Evolutionary conservation across 1,139 yeast species (phyloP).

Genomic region (Ashbya aceris): DNA sequence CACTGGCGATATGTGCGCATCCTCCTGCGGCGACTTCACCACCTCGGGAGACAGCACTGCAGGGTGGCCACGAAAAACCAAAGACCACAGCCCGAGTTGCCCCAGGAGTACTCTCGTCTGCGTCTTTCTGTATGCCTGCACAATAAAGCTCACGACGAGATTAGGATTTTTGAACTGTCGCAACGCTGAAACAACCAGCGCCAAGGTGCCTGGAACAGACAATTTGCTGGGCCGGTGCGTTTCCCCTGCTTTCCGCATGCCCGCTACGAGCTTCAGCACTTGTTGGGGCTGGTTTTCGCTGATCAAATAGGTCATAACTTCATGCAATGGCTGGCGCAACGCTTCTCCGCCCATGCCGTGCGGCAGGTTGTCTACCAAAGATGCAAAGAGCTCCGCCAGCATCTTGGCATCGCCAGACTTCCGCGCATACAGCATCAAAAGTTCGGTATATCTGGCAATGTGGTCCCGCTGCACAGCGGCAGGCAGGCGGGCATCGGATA

Average conservation of each 20-base stretch:
- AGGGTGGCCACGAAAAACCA: slow-evolving; percentile 7
- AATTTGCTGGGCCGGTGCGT: slow-evolving; percentile 13
- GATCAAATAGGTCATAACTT: slow-evolving; percentile 14
- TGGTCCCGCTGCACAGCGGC: slow-evolving; percentile 6
- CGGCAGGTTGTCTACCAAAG: slow-evolving; percentile 9
- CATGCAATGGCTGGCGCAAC: slow-evolving; percentile 14
- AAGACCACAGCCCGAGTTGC: slow-evolving; percentile 21
- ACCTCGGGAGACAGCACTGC: neutral
- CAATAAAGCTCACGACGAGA: slow-evolving; percentile 15
- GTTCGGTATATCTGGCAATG: slow-evolving; percentile 15
- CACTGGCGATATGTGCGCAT: neutral
- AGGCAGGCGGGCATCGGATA: slow-evolving; percentile 1
- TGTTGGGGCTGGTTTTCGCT: slow-evolving; percentile 18
- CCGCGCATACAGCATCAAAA: slow-evolving; percentile 15
- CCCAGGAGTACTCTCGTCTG: slow-evolving; percentile 15
- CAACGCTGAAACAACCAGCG: slow-evolving; percentile 11
- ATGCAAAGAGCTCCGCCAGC: slow-evolving; percentile 14
- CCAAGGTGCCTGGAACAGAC: slow-evolving; percentile 14
- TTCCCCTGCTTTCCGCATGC: slow-evolving; percentile 6
- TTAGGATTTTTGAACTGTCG: slow-evolving; percentile 24
- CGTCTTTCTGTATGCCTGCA: slow-evolving; percentile 13
- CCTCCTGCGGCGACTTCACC: neutral
- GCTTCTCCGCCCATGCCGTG: slow-evolving; percentile 8
- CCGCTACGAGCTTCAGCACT: slow-evolving; percentile 13
- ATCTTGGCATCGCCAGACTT: slow-evolving; percentile 12